Conservation (phyloP, 768 basidiomycete species). For the Serendipita indica region DNA sequence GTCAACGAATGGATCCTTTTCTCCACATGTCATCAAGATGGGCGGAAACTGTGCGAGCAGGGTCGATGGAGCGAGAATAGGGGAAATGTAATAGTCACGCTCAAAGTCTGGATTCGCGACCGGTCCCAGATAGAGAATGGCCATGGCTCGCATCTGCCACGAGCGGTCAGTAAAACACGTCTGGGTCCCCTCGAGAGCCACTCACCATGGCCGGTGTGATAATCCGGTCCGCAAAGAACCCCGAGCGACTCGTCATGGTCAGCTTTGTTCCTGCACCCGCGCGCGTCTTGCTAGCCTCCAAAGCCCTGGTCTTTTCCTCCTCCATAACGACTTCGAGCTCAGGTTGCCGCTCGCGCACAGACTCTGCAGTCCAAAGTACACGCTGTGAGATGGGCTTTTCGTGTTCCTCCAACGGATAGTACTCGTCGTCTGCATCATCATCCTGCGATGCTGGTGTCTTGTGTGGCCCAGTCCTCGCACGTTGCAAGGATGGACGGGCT, state of each 20-base stretch:
- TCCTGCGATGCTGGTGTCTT: slow-evolving; percentile 33
- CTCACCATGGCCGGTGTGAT: slow-evolving; percentile 93
- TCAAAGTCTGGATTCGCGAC: slow-evolving; percentile 87
- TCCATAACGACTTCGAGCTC: slow-evolving; percentile 9
- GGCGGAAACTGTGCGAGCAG: slow-evolving; percentile 90
- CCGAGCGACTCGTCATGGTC: slow-evolving; percentile 90
- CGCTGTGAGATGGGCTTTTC: slow-evolving; percentile 64
- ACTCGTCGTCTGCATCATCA: slow-evolving; percentile 37
- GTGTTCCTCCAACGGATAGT: slow-evolving; percentile 39
- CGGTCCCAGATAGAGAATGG: slow-evolving; percentile 90
- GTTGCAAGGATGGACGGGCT: background rate
- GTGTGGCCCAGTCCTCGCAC: background rate
- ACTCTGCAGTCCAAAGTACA: slow-evolving; percentile 33
- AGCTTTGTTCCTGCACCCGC: slow-evolving; percentile 67
- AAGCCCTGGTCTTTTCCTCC: slow-evolving; percentile 18
- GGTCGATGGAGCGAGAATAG: slow-evolving; percentile 70
- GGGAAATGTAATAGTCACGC: slow-evolving; percentile 91
- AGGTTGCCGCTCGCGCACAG: slow-evolving; percentile 12
- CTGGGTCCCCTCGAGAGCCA: slow-evolving; percentile 11
- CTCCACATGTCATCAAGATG: slow-evolving; percentile 85
- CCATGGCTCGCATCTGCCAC: slow-evolving; percentile 98
- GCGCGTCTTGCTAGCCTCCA: slow-evolving; percentile 24
- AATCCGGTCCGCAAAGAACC: slow-evolving; percentile 87
- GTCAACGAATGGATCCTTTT: slow-evolving; percentile 91
- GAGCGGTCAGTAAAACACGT: slow-evolving; percentile 6